Percentiles rank a stretch among this genome's conserved stretches.
These are phyloP conservation scores for Echites panduratus DNA, from an alignment of 257 asterid genomes.

Conservation along the genomic window DNA sequence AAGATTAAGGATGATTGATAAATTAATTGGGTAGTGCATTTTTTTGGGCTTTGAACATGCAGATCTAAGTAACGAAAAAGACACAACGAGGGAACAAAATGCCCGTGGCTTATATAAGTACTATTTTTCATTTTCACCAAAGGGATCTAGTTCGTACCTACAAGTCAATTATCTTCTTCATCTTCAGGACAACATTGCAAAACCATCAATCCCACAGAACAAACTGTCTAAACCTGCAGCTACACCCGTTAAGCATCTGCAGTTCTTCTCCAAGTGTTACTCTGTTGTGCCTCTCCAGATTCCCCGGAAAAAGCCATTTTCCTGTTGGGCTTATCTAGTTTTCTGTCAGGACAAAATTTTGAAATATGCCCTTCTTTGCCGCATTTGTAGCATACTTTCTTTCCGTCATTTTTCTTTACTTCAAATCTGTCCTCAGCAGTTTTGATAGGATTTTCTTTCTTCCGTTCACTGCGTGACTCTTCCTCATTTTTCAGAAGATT, in stretches of 20 bases:
- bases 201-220: too few species aligned
- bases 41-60: too few species aligned
- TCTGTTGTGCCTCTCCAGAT: neutral
- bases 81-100: too few species aligned
- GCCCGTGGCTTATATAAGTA: too few species aligned
- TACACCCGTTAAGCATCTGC: neutral
- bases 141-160: too few species aligned
- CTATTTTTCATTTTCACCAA: too few species aligned
- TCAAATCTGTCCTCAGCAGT: slow-evolving; percentile 23
- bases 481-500: slow-evolving; percentile 50
- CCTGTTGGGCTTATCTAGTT: neutral
- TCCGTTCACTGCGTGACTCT: slow-evolving; percentile 32
- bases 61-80: too few species aligned
- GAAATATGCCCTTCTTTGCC: slow-evolving; percentile 46
- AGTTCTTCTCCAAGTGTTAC: neutral
- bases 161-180: too few species aligned
- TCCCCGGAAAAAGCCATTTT: neutral
- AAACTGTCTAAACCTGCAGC: too few species aligned
- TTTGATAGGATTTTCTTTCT: slow-evolving; percentile 18
- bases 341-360: slow-evolving; percentile 32
- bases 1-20: too few species aligned
- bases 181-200: too few species aligned
- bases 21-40: too few species aligned
- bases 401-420: slow-evolving; percentile 26
- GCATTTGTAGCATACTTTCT: slow-evolving; percentile 42